phyloP scores from a whole-genome alignment of 2,329 filamentous ascomycete species.

The Dothistroma septosporum region DNA sequence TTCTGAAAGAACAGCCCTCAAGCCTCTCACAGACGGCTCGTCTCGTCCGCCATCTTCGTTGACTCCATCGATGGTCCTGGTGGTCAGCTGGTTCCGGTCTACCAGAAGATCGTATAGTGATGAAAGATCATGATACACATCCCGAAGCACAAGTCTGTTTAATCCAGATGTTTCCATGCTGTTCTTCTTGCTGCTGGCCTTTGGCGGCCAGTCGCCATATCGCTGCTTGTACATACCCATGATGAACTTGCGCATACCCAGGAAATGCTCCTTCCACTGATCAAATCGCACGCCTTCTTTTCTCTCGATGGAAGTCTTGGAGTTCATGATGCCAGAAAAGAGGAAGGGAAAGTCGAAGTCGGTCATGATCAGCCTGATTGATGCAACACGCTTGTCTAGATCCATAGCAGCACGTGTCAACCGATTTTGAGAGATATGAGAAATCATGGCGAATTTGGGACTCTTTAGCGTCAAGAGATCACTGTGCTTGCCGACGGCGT shows the following conservation, averaged over 20 bases:
- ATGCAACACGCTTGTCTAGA: constrained; percentile 66
- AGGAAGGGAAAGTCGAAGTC: constrained; percentile 89
- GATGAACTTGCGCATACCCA: constrained; percentile 68
- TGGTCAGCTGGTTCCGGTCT: constrained; percentile 73
- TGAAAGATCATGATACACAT: constrained; percentile 81
- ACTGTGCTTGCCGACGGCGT: constrained; percentile 80
- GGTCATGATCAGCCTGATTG: constrained; percentile 68
- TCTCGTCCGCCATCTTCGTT: constrained; percentile 51
- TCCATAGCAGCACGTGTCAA: constrained; percentile 79
- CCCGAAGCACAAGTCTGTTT: constrained; percentile 75
- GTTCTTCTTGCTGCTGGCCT: constrained; percentile 88
- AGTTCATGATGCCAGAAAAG: constrained; percentile 83
- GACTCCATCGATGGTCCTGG: constrained; percentile 67
- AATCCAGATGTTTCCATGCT: constrained; percentile 79
- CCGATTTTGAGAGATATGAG: constrained; percentile 67
- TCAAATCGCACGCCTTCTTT: constrained; percentile 75
- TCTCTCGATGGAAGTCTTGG: constrained; percentile 70
- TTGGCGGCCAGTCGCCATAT: constrained; percentile 82
- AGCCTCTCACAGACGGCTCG: constrained; percentile 62
- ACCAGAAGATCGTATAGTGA: constrained; percentile 84
- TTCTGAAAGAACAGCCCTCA: constrained; percentile 77
- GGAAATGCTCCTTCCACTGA: constrained; percentile 72
- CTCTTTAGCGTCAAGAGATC: constrained; percentile 66
- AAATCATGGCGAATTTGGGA: constrained; percentile 67
- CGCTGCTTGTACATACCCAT: constrained; percentile 64